Percentiles rank a stretch among this genome's conserved stretches.
Evolutionary conservation across 2,329 filamentous ascomycete species (phyloP).

Genomic region (Fusarium staphyleae): DNA sequence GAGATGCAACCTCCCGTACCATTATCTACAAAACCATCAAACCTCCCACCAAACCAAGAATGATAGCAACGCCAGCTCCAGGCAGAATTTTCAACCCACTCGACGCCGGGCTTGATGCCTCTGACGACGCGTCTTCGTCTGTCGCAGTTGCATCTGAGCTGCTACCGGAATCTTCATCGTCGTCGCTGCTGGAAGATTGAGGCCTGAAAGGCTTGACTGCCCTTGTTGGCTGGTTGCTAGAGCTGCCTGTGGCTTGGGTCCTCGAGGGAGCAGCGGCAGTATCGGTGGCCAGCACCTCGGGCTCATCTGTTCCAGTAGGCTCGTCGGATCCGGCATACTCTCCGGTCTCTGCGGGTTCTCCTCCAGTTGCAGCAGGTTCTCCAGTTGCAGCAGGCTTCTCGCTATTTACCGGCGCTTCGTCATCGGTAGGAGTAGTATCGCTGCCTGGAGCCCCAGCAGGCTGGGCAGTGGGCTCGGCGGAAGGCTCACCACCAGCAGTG

Average conservation of each 20-base stretch:
- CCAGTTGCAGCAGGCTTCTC: neutral
- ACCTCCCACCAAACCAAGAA: conserved; percentile 25
- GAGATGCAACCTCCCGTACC: too few relatives aligned
- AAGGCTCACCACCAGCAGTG: neutral
- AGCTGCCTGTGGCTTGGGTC: neutral
- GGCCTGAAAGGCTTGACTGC: conserved; percentile 27
- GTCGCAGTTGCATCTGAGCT: neutral
- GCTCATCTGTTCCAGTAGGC: neutral
- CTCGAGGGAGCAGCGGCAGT: conserved; percentile 11
- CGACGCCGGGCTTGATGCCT: conserved; percentile 9
- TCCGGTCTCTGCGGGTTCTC: neutral
- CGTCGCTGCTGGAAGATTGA: neutral
- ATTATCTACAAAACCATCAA: conserved; percentile 20
- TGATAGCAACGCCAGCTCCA: conserved; percentile 11
- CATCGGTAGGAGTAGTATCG: neutral
- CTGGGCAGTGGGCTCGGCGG: neutral
- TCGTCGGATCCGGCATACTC: neutral
- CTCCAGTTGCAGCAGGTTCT: neutral
- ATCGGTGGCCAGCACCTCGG: conserved; percentile 23
- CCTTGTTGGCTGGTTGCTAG: neutral
- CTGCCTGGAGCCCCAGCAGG: neutral
- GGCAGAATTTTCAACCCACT: conserved; percentile 14
- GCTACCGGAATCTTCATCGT: conserved; percentile 14
- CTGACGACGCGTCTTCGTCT: neutral
- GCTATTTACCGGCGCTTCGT: neutral